A percentile compares a stretch with the other conserved stretches of the same genome.
Conservation (phyloP, 768 basidiomycete species). For the Lactarius vividus region DNA sequence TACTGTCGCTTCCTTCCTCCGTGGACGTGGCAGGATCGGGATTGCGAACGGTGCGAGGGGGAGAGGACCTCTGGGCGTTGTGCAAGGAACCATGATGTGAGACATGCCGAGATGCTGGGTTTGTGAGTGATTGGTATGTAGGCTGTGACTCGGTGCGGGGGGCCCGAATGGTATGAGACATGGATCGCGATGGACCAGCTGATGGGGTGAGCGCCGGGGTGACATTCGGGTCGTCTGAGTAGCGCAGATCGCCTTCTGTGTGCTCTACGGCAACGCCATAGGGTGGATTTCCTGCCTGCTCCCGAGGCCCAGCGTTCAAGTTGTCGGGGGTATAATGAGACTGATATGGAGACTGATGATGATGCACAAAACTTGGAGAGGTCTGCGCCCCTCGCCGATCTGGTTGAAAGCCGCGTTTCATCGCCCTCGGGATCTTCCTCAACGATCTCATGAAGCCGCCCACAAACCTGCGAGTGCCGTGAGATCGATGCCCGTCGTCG, state of each 20-base stretch:
- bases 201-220: constrained; percentile 5
- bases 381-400: constrained; percentile 8
- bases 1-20: constrained; percentile 7
- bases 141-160: constrained; percentile 26
- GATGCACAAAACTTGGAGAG: constrained; percentile 7
- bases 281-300: constrained; percentile 14
- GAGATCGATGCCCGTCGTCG: constrained; percentile 4
- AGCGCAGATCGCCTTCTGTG: constrained; percentile 15
- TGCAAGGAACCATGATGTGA: constrained; percentile 25
- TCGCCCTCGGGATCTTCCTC: constrained; percentile 21
- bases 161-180: constrained; percentile 17
- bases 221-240: constrained; percentile 21
- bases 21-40: constrained; percentile 23
- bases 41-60: constrained; percentile 26
- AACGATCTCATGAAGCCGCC: constrained; percentile 24
- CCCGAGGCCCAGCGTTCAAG: neutral
- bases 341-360: constrained; percentile 5
- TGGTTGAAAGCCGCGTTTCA: constrained; percentile 22
- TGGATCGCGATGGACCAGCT: constrained; percentile 10
- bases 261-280: constrained; percentile 15
- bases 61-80: constrained; percentile 15
- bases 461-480: constrained; percentile 20
- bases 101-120: constrained; percentile 15
- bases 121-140: constrained; percentile 23
- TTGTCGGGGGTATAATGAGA: neutral